Conservation (phyloP, 768 basidiomycete genomes). For the Obba rivulosa region DNA sequence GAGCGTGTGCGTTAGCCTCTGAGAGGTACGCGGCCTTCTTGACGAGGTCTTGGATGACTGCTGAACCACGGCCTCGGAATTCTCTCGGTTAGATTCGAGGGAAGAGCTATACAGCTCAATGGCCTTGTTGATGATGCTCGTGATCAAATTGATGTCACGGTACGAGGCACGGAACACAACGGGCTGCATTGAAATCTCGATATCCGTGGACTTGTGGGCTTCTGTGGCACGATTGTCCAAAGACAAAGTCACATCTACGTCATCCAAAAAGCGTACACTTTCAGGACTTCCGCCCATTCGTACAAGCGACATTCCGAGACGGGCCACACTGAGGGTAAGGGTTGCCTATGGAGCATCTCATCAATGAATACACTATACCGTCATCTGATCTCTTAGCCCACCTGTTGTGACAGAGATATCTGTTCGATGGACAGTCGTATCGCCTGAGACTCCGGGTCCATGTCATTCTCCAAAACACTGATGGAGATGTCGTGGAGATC, state of each 20-base stretch:
- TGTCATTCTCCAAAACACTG: constrained; percentile 82
- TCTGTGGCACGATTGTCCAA: constrained; percentile 78
- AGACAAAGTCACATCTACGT: constrained; percentile 83
- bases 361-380: too few relatives aligned
- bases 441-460: constrained; percentile 73
- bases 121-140: constrained; percentile 80
- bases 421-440: constrained; percentile 83
- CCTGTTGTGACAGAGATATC: constrained; percentile 89
- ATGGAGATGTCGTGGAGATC: constrained; percentile 90
- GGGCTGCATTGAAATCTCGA: constrained; percentile 77
- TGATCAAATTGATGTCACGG: constrained; percentile 88
- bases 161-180: constrained; percentile 94
- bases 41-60: neutral
- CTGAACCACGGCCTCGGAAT: constrained; percentile 1
- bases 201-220: constrained; percentile 68
- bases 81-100: constrained; percentile 17
- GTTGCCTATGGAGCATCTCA: constrained; percentile 48
- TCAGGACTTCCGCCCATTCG: constrained; percentile 79
- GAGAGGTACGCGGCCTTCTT: neutral
- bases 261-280: constrained; percentile 87
- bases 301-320: constrained; percentile 90
- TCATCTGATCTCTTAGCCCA: constrained; percentile 25
- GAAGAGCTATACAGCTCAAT: constrained; percentile 64
- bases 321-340: constrained; percentile 71
- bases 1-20: neutral